Evolutionary conservation across 2,329 filamentous ascomycete genomes (phyloP).

Genomic region (Rhytidhysteron rufulum): DNA sequence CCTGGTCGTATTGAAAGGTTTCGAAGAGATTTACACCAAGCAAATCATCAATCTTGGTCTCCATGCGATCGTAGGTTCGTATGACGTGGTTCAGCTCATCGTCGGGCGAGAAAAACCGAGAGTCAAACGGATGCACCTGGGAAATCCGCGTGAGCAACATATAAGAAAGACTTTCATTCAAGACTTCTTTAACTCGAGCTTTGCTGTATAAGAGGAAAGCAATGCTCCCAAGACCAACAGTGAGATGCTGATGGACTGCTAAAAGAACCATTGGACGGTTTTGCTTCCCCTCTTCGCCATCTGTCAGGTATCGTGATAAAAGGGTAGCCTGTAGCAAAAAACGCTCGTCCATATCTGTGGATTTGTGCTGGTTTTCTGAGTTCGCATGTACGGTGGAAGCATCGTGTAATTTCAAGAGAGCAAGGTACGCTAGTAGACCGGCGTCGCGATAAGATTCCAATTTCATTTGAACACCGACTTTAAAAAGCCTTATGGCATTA

Average conservation of each 20-base stretch:
- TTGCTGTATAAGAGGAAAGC: constrained; percentile 25
- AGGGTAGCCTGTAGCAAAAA: constrained; percentile 21
- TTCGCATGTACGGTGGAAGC: not conserved
- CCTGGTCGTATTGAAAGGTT: constrained; percentile 26
- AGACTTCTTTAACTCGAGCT: constrained; percentile 30
- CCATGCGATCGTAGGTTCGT: constrained; percentile 25
- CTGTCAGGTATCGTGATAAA: constrained; percentile 20
- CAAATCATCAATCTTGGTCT: constrained; percentile 19
- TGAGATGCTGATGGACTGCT: constrained; percentile 28
- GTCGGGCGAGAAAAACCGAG: constrained; percentile 23
- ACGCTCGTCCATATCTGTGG: not conserved
- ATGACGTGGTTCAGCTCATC: constrained; percentile 25
- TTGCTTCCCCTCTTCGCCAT: constrained; percentile 20
- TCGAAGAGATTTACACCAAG: constrained; percentile 22
- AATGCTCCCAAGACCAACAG: constrained; percentile 25
- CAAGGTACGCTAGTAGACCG: constrained; percentile 18
- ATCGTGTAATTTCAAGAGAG: constrained; percentile 19
- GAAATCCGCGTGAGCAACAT: constrained; percentile 29
- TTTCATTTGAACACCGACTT: constrained; percentile 6
- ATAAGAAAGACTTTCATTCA: constrained; percentile 29
- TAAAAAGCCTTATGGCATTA: constrained; percentile 15
- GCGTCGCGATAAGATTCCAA: constrained; percentile 11
- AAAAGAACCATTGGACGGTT: constrained; percentile 25
- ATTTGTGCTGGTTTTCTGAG: not conserved
- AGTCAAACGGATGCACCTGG: constrained; percentile 29